Evolutionary conservation across 768 basidiomycete species (phyloP).

Genomic region (Lactarius psammicola): DNA sequence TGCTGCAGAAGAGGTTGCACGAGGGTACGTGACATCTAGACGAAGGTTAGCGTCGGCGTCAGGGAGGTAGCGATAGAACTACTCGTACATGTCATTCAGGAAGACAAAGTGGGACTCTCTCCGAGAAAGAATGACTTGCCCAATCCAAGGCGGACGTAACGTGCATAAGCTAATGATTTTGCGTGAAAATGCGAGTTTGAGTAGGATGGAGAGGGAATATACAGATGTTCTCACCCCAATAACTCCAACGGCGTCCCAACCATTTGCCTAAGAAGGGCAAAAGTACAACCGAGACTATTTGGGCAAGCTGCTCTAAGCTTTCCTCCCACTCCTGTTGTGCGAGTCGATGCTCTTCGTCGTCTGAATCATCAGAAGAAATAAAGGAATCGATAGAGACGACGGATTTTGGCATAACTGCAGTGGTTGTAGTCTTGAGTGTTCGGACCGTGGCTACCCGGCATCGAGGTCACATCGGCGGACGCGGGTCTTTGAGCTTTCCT

Average conservation of each 20-base stretch:
- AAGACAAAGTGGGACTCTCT: slow-evolving; percentile 28
- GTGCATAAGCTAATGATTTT: slow-evolving; percentile 55
- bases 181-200: not conserved
- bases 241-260: slow-evolving; percentile 81
- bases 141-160: slow-evolving; percentile 65
- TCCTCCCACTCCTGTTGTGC: slow-evolving; percentile 95
- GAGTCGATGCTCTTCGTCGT: slow-evolving; percentile 69
- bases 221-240: slow-evolving; percentile 63
- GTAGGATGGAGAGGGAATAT: slow-evolving; percentile 1
- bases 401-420: slow-evolving; percentile 55
- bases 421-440: not conserved
- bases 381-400: slow-evolving; percentile 59
- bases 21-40: slow-evolving; percentile 19
- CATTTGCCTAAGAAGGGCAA: slow-evolving; percentile 88
- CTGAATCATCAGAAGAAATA: slow-evolving; percentile 46
- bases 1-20: slow-evolving; percentile 29
- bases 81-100: slow-evolving; percentile 1
- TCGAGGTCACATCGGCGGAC: not conserved
- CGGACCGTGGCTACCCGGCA: slow-evolving; percentile 12
- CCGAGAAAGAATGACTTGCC: slow-evolving; percentile 65
- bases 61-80: slow-evolving; percentile 10
- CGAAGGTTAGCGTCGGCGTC: slow-evolving; percentile 4
- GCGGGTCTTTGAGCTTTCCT: slow-evolving; percentile 16
- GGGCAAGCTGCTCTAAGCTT: slow-evolving; percentile 77
- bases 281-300: slow-evolving; percentile 75